Evolutionary conservation across 2,329 filamentous ascomycete genomes (phyloP), one percentile per base, ranked within the genome.

Genomic region (Dothideomycetes sp.): DNA sequence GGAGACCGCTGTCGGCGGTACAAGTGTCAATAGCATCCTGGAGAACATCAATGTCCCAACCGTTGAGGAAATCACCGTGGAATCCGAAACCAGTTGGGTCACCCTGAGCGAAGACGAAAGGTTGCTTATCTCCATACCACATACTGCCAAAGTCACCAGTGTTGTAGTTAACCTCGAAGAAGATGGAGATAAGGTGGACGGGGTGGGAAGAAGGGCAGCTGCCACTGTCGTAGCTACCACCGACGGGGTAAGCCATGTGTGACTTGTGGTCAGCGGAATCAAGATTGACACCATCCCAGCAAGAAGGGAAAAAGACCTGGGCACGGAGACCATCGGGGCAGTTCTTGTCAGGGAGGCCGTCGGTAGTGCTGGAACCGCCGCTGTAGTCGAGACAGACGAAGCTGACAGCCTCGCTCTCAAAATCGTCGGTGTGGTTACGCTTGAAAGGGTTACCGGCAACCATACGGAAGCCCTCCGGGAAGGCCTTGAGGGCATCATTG

Each of bases 391-490:
- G 62, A 49, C 78, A 82, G 42, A 67, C 67, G 51, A 70, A 77
- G 29, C 64, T 71, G 33, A 79, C 65, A 22, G 74, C 78, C 24
- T 74, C 63, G 2, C 52, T 49, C 36, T 69, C 69, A 29, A 72
- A 72, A 35, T 65, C 65, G 29, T 62, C 57, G 16, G 78, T 78
- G 47, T 73, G 71, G 16, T 70, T 65, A 40, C 81, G 74, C 45
- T 70, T 65, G 54, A 57, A 67, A 10, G 75, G 60, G 52, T 84
- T 69, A 33, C 83, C 83, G 45, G 71, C 75, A 39, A 87, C 53
- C 67, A 88, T 84, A 55, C 78, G 74, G 49, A 88, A 70, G n/a
- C 79, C 80, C n/a, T 70, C 55, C 8, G 82, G 83, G 64, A 85
- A 86, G 12, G 82, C 69, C 51, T 72, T 69, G 56, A 85, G 73